phyloP scores from a whole-genome alignment of 31 red algal genomes.

The Endocladia muricata region DNA sequence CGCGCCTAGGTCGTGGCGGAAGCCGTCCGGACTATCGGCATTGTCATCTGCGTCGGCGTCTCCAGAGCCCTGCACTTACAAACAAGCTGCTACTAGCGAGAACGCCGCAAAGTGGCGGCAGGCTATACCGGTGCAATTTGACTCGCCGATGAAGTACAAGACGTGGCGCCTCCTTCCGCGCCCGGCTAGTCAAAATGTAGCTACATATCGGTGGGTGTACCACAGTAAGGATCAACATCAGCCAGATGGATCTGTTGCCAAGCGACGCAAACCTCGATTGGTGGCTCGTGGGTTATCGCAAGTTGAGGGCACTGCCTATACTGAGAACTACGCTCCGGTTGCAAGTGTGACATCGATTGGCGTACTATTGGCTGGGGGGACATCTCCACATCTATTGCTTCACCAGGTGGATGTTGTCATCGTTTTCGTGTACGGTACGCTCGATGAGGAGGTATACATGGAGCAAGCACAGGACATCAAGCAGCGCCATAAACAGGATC shows the following conservation, averaged over 20 bases:
- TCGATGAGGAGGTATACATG: constrained; percentile 36
- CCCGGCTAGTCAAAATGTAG: neutral
- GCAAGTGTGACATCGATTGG: neutral
- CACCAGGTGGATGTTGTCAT: constrained; percentile 16
- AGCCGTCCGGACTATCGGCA: neutral
- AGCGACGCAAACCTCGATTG: neutral
- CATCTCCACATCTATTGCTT: neutral
- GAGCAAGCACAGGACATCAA: constrained; percentile 6
- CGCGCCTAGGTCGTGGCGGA: neutral
- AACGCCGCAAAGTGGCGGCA: neutral
- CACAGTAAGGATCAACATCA: neutral
- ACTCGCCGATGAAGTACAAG: neutral
- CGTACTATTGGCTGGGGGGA: neutral
- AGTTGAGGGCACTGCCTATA: neutral
- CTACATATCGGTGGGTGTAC: neutral
- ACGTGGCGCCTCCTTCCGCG: neutral
- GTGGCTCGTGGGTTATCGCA: neutral
- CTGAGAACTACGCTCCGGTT: neutral
- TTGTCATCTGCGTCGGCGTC: neutral
- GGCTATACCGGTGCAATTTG: neutral
- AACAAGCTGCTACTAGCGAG: neutral
- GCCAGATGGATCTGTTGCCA: neutral
- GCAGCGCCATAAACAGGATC: neutral
- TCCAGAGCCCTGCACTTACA: neutral
- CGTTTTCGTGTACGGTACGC: constrained; percentile 12